Percentiles rank a stretch among this genome's conserved stretches.
These are phyloP conservation scores for Arthrocladium fulminans DNA, from an alignment of 2,329 filamentous ascomycete species.

Conservation along the genomic window DNA sequence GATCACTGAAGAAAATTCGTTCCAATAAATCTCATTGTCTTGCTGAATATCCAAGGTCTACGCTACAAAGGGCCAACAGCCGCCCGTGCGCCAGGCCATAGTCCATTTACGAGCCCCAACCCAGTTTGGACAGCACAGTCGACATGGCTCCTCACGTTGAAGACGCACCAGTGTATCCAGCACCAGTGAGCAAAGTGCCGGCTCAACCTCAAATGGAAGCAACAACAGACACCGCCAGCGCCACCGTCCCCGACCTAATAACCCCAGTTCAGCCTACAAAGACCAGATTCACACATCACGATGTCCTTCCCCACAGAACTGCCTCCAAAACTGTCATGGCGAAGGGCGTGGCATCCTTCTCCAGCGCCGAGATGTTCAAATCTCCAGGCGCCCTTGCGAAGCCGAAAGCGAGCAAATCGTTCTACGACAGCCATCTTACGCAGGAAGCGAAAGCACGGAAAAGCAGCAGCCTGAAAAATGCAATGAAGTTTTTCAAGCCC, in stretches of 20 bases:
- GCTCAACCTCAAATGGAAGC: conserved; percentile 19
- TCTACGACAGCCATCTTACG: conserved; percentile 65
- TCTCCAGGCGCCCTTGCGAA: conserved; percentile 44
- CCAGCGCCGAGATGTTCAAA: conserved; percentile 17
- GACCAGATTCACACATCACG: conserved; percentile 50
- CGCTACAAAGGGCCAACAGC: no score
- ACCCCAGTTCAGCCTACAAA: conserved; percentile 11
- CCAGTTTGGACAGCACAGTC: not conserved
- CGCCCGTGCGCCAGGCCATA: no score
- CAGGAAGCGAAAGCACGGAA: conserved; percentile 49
- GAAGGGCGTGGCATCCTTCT: conserved; percentile 18
- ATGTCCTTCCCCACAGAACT: conserved; percentile 58
- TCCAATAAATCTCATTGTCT: no score
- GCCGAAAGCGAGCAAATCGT: conserved; percentile 59
- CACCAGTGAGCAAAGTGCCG: not conserved
- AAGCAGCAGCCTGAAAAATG: conserved; percentile 70
- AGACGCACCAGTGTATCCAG: not conserved
- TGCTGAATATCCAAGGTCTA: no score
- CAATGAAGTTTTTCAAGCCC: conserved; percentile 68
- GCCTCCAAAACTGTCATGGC: conserved; percentile 52
- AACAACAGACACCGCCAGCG: conserved; percentile 30
- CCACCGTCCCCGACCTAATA: conserved; percentile 29
- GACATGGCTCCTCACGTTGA: conserved; percentile 20
- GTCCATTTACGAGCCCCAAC: not conserved
- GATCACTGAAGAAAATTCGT: no score